Conservation (phyloP, 2,329 filamentous ascomycete species). For the Hypoxylon sp. region DNA sequence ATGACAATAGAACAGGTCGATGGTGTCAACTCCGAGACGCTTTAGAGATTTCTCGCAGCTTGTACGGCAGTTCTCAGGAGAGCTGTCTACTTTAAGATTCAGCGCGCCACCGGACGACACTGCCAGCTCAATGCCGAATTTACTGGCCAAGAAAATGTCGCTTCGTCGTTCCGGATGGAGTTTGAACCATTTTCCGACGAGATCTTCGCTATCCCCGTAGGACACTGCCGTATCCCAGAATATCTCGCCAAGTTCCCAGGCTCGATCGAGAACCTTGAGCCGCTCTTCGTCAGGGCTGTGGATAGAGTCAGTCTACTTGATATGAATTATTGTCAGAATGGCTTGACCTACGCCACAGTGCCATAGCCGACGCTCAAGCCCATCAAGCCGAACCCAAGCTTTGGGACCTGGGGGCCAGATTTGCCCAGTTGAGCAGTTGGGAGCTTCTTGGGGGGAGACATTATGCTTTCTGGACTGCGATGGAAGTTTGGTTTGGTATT, state of each 20-base stretch:
- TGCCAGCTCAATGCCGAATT: slow-evolving; percentile 51
- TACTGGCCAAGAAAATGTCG: slow-evolving; percentile 61
- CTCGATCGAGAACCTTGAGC: slow-evolving; percentile 43
- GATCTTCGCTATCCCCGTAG: slow-evolving; percentile 61
- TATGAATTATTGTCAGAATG: not conserved
- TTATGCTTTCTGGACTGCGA: not conserved
- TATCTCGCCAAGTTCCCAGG: slow-evolving; percentile 59
- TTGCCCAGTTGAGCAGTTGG: slow-evolving; percentile 45
- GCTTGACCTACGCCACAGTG: slow-evolving; percentile 24
- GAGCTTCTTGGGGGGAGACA: slow-evolving; percentile 30
- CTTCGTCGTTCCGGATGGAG: slow-evolving; percentile 58
- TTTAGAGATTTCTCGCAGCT: slow-evolving; percentile 57
- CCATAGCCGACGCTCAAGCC: slow-evolving; percentile 48
- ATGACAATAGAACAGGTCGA: slow-evolving; percentile 70
- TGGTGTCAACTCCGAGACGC: slow-evolving; percentile 64
- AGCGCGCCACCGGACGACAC: slow-evolving; percentile 19
- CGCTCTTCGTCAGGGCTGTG: slow-evolving; percentile 46
- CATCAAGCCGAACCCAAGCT: slow-evolving; percentile 51
- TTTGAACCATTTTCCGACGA: slow-evolving; percentile 62
- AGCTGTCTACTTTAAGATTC: slow-evolving; percentile 42
- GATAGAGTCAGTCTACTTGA: slow-evolving; percentile 6
- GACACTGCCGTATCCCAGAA: slow-evolving; percentile 63
- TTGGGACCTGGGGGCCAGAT: slow-evolving; percentile 46
- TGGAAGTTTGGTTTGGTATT: not conserved
- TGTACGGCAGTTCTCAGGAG: slow-evolving; percentile 49